Percentiles rank a stretch among this genome's conserved stretches.
Evolutionary conservation across 352 stramenopile genomes (phyloP).

Genomic region (Phytopythium boreale): DNA sequence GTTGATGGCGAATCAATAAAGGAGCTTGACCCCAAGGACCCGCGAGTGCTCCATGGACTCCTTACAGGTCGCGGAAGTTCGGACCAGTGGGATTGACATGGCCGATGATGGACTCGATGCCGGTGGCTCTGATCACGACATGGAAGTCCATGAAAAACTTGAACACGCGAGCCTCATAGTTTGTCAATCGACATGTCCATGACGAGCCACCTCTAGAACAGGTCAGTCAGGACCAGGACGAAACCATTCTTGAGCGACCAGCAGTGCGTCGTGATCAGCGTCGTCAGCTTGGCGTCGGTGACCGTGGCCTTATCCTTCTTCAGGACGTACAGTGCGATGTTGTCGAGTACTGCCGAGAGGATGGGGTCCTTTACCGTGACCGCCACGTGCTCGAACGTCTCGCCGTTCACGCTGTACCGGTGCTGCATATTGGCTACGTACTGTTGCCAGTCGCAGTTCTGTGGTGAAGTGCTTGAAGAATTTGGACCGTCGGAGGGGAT

Average conservation of each 20-base stretch:
- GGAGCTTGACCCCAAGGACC: no score
- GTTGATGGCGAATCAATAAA: no score
- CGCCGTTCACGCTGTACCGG: constrained; percentile 13
- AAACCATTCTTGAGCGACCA: constrained; percentile 15
- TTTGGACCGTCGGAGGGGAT: no score
- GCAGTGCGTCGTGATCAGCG: constrained; percentile 8
- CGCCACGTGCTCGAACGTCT: constrained; percentile 12
- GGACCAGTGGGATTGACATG: background rate
- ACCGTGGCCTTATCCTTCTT: constrained; percentile 11
- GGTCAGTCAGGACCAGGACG: constrained; percentile 11
- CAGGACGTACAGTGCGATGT: constrained; percentile 12
- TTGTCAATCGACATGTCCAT: constrained; percentile 14
- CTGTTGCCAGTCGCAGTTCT: constrained; percentile 12
- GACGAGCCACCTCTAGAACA: constrained; percentile 12
- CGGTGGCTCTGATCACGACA: constrained; percentile 12
- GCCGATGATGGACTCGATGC: constrained; percentile 10
- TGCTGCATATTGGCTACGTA: constrained; percentile 14
- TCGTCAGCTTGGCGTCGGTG: constrained; percentile 11
- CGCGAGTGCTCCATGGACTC: no score
- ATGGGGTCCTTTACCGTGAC: constrained; percentile 15
- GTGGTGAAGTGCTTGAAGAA: no score
- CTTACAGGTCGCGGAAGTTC: constrained; percentile 2
- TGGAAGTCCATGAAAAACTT: constrained; percentile 17
- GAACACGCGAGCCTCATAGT: constrained; percentile 12
- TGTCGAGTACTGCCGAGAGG: constrained; percentile 15